Percentiles rank a stretch among this genome's conserved stretches.
Evolutionary conservation across 257 asterid species (phyloP).

Genomic region (Solanum piurae): DNA sequence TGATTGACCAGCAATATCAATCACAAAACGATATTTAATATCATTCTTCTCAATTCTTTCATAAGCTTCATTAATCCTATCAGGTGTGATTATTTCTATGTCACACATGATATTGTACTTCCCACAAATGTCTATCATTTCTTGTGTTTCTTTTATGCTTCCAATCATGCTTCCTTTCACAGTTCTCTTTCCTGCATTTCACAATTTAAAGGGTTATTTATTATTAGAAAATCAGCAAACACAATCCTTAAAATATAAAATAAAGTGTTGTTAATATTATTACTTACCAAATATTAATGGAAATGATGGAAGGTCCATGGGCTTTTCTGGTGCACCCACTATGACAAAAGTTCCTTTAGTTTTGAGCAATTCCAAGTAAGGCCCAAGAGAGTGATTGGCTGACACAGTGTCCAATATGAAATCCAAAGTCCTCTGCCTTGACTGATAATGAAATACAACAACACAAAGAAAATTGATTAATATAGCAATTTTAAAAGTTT

Average conservation of each 20-base stretch:
- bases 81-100: constrained; percentile 39
- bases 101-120: constrained; percentile 60
- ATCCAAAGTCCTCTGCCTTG: constrained; percentile 47
- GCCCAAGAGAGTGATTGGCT: constrained; percentile 74
- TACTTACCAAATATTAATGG: constrained; percentile 59
- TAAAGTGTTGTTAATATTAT: background rate
- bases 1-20: constrained; percentile 39
- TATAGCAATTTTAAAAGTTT: background rate
- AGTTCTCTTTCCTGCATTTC: constrained; percentile 49
- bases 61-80: constrained; percentile 53
- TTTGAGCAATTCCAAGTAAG: constrained; percentile 46
- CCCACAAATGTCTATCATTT: constrained; percentile 74
- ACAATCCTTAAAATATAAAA: background rate
- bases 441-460: constrained; percentile 12
- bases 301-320: constrained; percentile 64
- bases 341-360: constrained; percentile 63
- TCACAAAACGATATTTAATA: constrained; percentile 78
- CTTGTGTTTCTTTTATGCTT: constrained; percentile 74
- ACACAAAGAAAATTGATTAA: background rate
- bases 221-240: background rate
- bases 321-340: constrained; percentile 83
- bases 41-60: constrained; percentile 58
- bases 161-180: constrained; percentile 86
- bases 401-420: constrained; percentile 67
- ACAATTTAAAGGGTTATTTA: background rate